A percentile compares a stretch with the other conserved stretches of the same genome.
Evolutionary conservation across 2,329 filamentous ascomycete species (phyloP).

Genomic region (Fusarium piperis): DNA sequence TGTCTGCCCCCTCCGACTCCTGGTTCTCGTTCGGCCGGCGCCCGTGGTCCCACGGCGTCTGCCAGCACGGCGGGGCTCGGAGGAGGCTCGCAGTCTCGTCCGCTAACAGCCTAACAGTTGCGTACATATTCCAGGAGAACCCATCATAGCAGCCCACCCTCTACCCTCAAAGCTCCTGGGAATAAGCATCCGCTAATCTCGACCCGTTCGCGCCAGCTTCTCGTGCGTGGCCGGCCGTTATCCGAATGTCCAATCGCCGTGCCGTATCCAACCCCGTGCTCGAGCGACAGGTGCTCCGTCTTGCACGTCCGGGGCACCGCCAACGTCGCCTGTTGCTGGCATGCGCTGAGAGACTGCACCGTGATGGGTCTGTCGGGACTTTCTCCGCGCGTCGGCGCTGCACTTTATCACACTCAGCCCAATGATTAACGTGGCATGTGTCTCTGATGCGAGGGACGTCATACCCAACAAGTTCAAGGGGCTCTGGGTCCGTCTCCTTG

Average conservation of each 20-base stretch:
- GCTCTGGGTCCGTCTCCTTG: not conserved
- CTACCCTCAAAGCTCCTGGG: constrained; percentile 13
- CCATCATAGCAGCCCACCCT: not conserved
- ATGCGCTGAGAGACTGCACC: constrained; percentile 14
- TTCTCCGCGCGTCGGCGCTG: constrained; percentile 12
- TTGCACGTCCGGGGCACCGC: constrained; percentile 16
- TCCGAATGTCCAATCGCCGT: constrained; percentile 43
- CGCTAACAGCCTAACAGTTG: constrained; percentile 18
- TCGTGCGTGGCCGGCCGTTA: constrained; percentile 13
- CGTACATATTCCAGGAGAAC: rapidly evolving
- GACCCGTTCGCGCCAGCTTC: constrained; percentile 30
- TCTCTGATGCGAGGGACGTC: constrained; percentile 30
- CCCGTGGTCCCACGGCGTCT: constrained; percentile 24
- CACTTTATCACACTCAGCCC: not conserved
- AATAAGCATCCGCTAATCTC: constrained; percentile 44
- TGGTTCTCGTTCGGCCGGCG: constrained; percentile 3
- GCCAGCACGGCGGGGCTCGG: constrained; percentile 17
- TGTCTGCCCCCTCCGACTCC: not conserved
- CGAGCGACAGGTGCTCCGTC: constrained; percentile 44
- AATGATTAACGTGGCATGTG: constrained; percentile 13
- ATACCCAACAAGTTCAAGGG: constrained; percentile 14
- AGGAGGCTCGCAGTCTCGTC: not conserved
- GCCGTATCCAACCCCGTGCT: constrained; percentile 45
- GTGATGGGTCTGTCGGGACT: constrained; percentile 16
- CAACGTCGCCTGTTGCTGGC: constrained; percentile 14